Evolutionary conservation across 108 stramenopile species (phyloP).

Genomic region (Fragilaria crotonensis): DNA sequence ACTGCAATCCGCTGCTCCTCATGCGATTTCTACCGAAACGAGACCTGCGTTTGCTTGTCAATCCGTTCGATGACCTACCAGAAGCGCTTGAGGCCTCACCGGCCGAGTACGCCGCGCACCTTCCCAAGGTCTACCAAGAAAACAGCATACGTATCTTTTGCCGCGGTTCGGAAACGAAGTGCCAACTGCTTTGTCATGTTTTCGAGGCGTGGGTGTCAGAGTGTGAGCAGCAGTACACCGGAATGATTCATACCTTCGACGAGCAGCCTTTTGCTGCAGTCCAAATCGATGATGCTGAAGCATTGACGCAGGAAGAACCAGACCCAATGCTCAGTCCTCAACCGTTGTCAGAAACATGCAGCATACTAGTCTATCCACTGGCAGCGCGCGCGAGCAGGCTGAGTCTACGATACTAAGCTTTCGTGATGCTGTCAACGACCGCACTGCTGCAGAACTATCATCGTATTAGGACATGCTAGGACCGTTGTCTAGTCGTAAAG

Average conservation of each 20-base stretch:
- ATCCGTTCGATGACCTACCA: conserved; percentile 32
- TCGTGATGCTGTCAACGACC: no score
- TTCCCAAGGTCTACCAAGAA: conserved; percentile 29
- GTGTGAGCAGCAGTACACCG: background rate
- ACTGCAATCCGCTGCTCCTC: conserved; percentile 49
- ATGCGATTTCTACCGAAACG: conserved; percentile 66
- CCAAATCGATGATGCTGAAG: background rate
- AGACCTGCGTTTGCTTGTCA: conserved; percentile 17
- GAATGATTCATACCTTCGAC: background rate
- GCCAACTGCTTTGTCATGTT: conserved; percentile 29
- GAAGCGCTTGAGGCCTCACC: conserved; percentile 26
- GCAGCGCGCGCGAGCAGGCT: background rate
- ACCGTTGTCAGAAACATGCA: background rate
- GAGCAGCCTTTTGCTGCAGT: background rate
- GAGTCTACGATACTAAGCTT: background rate
- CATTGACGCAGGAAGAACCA: background rate
- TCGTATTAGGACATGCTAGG: no score
- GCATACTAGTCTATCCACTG: background rate
- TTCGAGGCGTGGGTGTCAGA: conserved; percentile 29
- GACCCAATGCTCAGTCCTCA: background rate
- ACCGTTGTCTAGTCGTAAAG: no score
- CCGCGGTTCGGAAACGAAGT: conserved; percentile 20
- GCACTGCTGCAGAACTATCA: no score
- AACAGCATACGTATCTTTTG: conserved; percentile 41
- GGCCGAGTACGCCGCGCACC: conserved; percentile 9